Evolutionary conservation across 108 stramenopile species (phyloP), one percentile per base, ranked within the genome.

Genomic region (Halocafeteria seosinensis): DNA sequence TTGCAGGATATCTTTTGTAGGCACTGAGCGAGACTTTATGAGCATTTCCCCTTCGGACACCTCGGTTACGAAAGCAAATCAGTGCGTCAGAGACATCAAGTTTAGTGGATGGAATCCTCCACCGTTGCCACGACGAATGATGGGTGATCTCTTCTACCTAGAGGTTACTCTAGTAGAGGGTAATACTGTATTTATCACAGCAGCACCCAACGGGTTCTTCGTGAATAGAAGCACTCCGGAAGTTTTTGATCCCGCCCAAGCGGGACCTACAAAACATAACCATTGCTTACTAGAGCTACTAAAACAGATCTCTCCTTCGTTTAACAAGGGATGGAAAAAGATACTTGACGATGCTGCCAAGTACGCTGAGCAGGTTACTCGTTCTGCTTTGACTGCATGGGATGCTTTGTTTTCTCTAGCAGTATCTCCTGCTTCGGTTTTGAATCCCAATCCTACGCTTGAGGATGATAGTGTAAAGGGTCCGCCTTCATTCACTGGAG

Each of bases 131-230:
- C 84, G 95, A 28, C 71, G 77, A 30, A 65, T 87, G 66, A 63
- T 85, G 47, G 92, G 91, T 17, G 95, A 98, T 73, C 77, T 98
- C 42, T 76, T 90, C 25, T 98, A 98, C 68, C 64, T 95, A 33
- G 88, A 91, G 66, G 85, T 85, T 23, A 57, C 69, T 28, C 38
- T 78, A 17, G 79, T 85, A 34, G 83, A 79, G 25, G 76, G 68
- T 27, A n/a, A 55, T 0, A 31, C 62, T 4, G 61, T 91, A 50
- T 74, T 84, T 66, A 71, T 93, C 34, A 94, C 91, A 25, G 89
- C 85, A 25, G 76, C 77, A 37, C 69, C 87, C 24, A 70, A 63
- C 17, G 91, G 91, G 26, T 94, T 92, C 71, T 92, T 86, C 68
- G 77, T 92, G 55, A 95, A 95, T 75, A 60, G 67, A 12, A 78